Conservation (phyloP, 2,329 filamentous ascomycete genomes). For the Exophiala dermatitidis region DNA sequence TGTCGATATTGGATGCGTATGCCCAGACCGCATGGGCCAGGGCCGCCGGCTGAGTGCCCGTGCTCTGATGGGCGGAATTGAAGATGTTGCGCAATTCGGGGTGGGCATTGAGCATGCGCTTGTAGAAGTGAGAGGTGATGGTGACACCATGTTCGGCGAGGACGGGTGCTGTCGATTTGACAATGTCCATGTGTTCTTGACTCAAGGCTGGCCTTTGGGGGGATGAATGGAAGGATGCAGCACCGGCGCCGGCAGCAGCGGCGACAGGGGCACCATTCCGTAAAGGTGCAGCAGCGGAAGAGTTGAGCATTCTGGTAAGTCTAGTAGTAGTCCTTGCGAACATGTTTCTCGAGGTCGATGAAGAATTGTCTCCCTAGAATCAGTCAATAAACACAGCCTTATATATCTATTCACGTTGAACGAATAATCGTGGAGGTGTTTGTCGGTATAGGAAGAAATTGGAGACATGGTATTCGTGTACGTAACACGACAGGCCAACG, state of each 20-base stretch:
- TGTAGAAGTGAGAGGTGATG: slow-evolving; percentile 67
- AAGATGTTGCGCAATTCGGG: slow-evolving; percentile 64
- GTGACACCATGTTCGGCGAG: slow-evolving; percentile 59
- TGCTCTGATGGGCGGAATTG: slow-evolving; percentile 63
- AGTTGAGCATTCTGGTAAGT: not conserved
- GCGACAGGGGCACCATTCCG: not conserved
- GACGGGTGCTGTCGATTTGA: slow-evolving; percentile 64
- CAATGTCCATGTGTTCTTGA: slow-evolving; percentile 53
- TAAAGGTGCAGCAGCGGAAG: not conserved
- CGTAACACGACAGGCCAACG: not conserved
- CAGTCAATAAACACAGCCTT: too few species aligned
- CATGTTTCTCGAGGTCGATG: not conserved
- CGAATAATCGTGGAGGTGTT: not conserved
- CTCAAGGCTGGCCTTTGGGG: not conserved
- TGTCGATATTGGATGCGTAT: slow-evolving; percentile 65
- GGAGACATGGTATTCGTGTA: not conserved
- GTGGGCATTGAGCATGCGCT: slow-evolving; percentile 57
- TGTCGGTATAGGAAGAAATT: not conserved
- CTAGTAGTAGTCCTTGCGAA: not conserved
- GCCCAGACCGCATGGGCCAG: slow-evolving; percentile 62
- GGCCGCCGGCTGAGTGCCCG: slow-evolving; percentile 61
- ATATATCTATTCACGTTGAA: not conserved
- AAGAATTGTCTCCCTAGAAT: too few species aligned
- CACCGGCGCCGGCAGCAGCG: not conserved
- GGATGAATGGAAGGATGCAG: not conserved